Evolutionary conservation across 78 protist genomes (phyloP), one percentile per base, ranked within the genome.

Genomic region (Dictyostelium brefeldianum): DNA sequence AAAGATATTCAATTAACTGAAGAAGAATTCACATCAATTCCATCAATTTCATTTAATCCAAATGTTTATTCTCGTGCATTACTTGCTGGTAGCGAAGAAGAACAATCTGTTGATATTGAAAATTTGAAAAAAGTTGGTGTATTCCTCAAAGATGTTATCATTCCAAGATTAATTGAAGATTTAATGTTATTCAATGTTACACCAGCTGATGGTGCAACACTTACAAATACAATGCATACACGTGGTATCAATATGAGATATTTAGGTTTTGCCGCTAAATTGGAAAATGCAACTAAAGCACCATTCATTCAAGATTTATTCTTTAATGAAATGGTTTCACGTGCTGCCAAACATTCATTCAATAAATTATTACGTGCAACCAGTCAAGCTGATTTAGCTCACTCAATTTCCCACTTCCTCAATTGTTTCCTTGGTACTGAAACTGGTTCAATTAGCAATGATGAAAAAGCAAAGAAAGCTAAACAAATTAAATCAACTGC

Each of bases 191-290:
- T 83, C 73, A 89, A 80, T 43, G 46, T 50, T 11, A 59, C 87
- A 12, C 95, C 95, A 64, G 74, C 92, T 11, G 97, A 95, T 70
- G 97, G 97, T 43, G 91, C 82, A 67, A 90, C 96, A 0, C 65
- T 95, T 46, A 91, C 95, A 7, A 25, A n/a, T 5, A 29, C 48
- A 12, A 81, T 95, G 90, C 97, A 95, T 69, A 14, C 41, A 12
- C 78, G 92, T 31, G 97, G 97, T 75, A 95, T 95, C 78, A 95
- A 95, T 64, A 85, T 95, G 92, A 25, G 97, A 27, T 95, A 95
- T 41, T 54, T 95, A 4, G 97, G 97, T 73, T 71, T 22, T 47
- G 56, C 92, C 2, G 75, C 96, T 0, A 78, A 29, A 14, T 54
- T 31, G 9, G 77, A 84, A 57, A 29, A 67, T 64, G 78, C 85